A percentile compares a stretch with the other conserved stretches of the same genome.
Evolutionary conservation across 2,329 filamentous ascomycete species (phyloP).

Genomic region (Colletotrichum echinochloae): DNA sequence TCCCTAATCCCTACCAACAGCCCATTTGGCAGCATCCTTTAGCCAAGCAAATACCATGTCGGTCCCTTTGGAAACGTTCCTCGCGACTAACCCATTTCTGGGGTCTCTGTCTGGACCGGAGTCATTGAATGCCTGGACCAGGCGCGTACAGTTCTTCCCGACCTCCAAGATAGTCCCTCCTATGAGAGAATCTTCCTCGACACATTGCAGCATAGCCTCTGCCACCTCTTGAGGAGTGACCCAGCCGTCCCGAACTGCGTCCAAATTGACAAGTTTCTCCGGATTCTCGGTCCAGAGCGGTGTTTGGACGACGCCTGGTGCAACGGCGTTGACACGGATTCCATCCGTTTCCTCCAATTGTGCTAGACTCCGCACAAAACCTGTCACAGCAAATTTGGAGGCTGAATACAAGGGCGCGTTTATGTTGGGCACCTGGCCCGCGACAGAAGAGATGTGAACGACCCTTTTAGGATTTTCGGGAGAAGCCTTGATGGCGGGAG

Average conservation of each 20-base stretch:
- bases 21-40: conserved; percentile 45
- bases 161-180: conserved; percentile 59
- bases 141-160: conserved; percentile 47
- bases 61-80: conserved; percentile 46
- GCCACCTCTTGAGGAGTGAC: conserved; percentile 57
- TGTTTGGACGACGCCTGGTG: conserved; percentile 58
- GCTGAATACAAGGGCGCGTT: conserved; percentile 54
- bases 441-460: conserved; percentile 54
- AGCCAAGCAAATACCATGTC: conserved; percentile 47
- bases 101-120: conserved; percentile 51
- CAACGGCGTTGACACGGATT: conserved; percentile 56
- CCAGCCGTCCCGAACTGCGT: conserved; percentile 53
- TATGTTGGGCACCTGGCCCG: conserved; percentile 51
- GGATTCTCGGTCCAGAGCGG: conserved; percentile 60
- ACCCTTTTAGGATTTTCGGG: conserved; percentile 50
- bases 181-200: conserved; percentile 49
- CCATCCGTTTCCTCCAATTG: conserved; percentile 49
- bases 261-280: conserved; percentile 55
- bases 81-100: conserved; percentile 46
- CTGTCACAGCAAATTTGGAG: conserved; percentile 53
- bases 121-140: conserved; percentile 52
- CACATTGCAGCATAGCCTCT: conserved; percentile 56
- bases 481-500: conserved; percentile 39
- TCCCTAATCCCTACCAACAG: conserved; percentile 19
- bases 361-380: conserved; percentile 56